Evolutionary conservation across 2,329 filamentous ascomycete species (phyloP).

Genomic region (Myriosclerotinia scirpicola): DNA sequence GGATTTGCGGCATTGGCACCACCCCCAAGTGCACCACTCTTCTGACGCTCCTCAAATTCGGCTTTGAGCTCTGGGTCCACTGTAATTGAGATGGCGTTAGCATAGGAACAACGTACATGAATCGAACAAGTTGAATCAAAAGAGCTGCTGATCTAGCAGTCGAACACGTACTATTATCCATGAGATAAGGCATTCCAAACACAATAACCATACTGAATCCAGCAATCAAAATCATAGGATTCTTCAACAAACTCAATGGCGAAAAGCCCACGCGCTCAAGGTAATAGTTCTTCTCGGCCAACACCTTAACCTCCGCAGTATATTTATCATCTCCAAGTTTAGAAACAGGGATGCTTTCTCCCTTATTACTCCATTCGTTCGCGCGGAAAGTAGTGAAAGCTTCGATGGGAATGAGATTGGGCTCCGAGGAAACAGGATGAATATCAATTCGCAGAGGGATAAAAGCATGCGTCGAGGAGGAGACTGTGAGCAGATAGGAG

Average conservation of each 20-base stretch:
- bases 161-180: conserved; percentile 81
- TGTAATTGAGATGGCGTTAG: conserved; percentile 43
- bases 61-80: conserved; percentile 96
- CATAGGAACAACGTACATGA: conserved; percentile 10
- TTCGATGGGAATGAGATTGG: conserved; percentile 46
- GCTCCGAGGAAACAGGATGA: conserved; percentile 35
- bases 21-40: conserved; percentile 54
- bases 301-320: conserved; percentile 18
- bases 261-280: conserved; percentile 72
- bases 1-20: conserved; percentile 45
- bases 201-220: conserved; percentile 80
- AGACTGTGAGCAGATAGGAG: conserved; percentile 80
- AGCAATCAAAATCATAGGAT: conserved; percentile 94
- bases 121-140: background rate
- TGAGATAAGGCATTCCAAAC: conserved; percentile 89
- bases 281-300: conserved; percentile 67
- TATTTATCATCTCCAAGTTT: conserved; percentile 28
- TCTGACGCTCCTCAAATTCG: conserved; percentile 89
- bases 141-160: background rate
- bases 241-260: conserved; percentile 80
- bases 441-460: conserved; percentile 80
- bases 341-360: conserved; percentile 54
- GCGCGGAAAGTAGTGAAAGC: conserved; percentile 86
- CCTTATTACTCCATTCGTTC: conserved; percentile 87
- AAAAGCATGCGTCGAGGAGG: conserved; percentile 73